phyloP scores from a whole-genome alignment of 371 early-diverging fungal species.

The Paraphysoderma sedebokerense region DNA sequence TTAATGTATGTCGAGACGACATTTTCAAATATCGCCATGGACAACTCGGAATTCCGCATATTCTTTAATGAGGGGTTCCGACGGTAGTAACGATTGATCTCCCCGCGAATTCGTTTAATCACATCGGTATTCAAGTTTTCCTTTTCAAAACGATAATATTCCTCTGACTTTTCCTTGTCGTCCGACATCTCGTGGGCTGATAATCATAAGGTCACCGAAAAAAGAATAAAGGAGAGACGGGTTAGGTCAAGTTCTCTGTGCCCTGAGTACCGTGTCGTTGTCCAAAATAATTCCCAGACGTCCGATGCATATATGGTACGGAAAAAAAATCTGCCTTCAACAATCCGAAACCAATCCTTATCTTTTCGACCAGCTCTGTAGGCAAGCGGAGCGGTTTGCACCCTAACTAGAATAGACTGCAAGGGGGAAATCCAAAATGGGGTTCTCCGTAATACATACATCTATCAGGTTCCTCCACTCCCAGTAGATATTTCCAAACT shows the following conservation, averaged over 20 bases:
- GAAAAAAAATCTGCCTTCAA: too few relatives aligned
- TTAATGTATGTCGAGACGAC: slow-evolving; percentile 68
- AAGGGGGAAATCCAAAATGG: too few relatives aligned
- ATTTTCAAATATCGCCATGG: slow-evolving; percentile 45
- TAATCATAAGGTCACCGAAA: background rate
- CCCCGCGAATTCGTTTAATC: slow-evolving; percentile 64
- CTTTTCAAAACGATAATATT: slow-evolving; percentile 60
- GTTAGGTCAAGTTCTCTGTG: background rate
- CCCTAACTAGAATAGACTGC: background rate
- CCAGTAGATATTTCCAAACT: slow-evolving; percentile 81
- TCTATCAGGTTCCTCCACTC: slow-evolving; percentile 67
- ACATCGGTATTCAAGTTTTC: slow-evolving; percentile 32
- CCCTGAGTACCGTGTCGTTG: background rate
- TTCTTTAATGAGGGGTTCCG: slow-evolving; percentile 18
- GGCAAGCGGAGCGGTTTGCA: background rate
- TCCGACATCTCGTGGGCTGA: slow-evolving; percentile 54
- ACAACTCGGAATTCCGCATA: slow-evolving; percentile 9
- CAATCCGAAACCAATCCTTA: too few relatives aligned
- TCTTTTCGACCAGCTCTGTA: too few relatives aligned
- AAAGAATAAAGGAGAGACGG: background rate
- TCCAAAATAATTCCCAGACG: too few relatives aligned
- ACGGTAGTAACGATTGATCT: slow-evolving; percentile 54
- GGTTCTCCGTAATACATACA: slow-evolving; percentile 35
- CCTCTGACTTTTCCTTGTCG: slow-evolving; percentile 42
- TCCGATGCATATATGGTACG: too few relatives aligned